A percentile compares a stretch with the other conserved stretches of the same genome.
Evolutionary conservation across 768 basidiomycete species (phyloP).

Genomic region (Russula emetica): DNA sequence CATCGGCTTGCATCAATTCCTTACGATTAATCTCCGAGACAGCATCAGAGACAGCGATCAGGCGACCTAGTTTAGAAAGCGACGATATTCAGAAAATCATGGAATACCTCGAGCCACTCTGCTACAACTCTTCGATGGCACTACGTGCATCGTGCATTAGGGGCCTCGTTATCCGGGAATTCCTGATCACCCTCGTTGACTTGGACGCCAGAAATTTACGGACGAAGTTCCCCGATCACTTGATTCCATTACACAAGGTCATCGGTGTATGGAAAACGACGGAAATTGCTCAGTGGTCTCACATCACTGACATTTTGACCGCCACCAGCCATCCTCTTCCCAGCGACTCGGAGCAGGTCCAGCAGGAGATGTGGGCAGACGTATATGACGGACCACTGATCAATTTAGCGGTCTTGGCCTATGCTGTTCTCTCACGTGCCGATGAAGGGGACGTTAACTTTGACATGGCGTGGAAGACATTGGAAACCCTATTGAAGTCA

Average conservation of each 20-base stretch:
- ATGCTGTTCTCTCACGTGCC: background rate
- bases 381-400: constrained; percentile 11
- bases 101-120: background rate
- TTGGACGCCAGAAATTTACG: background rate
- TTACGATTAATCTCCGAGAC: constrained; percentile 1
- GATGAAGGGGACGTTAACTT: background rate
- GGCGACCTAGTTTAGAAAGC: background rate
- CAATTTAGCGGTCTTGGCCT: constrained; percentile 1
- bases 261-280: background rate
- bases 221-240: background rate
- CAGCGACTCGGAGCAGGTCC: background rate
- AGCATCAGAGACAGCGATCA: background rate
- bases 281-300: background rate
- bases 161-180: background rate
- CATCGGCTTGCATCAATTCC: constrained; percentile 2
- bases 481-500: background rate
- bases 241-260: background rate
- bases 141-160: constrained; percentile 11
- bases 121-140: background rate
- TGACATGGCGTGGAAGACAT: constrained; percentile 1
- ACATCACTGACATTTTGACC: background rate
- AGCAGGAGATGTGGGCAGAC: background rate
- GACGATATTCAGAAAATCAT: background rate
- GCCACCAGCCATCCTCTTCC: background rate
- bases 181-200: background rate